A percentile compares a stretch with the other conserved stretches of the same genome.
These are phyloP conservation scores for Plasmodium yoelii DNA, from an alignment of 169 alveolate genomes.

Conservation along the genomic window DNA sequence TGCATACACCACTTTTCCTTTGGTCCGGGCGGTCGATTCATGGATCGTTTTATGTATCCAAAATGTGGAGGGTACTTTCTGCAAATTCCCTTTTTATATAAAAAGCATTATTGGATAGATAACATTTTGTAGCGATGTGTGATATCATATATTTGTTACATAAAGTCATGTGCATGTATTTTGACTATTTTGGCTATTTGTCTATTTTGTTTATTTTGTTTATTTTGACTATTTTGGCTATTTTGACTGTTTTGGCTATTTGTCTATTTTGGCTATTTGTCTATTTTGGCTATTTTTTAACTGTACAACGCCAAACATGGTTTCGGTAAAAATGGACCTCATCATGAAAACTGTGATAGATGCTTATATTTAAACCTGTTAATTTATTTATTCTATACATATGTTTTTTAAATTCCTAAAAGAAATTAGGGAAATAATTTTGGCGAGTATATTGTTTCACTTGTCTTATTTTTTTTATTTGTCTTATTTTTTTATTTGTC, in stretches of 20 bases:
- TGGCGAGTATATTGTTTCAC: no score
- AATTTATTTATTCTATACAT: slow-evolving; percentile 91
- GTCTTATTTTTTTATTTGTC: no score
- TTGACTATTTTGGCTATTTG: not conserved
- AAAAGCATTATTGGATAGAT: not conserved
- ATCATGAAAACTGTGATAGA: slow-evolving; percentile 93
- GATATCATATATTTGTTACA: not conserved
- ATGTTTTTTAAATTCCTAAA: slow-evolving; percentile 88
- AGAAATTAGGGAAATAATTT: not conserved
- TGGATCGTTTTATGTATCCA: slow-evolving; percentile 93
- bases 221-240: not conserved
- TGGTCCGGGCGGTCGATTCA: slow-evolving; percentile 93
- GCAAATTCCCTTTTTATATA: slow-evolving; percentile 91
- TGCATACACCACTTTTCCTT: slow-evolving; percentile 94
- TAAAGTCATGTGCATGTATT: not conserved
- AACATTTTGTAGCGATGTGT: not conserved
- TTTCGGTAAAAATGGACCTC: slow-evolving; percentile 92
- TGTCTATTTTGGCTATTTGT: not conserved
- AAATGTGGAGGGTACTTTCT: slow-evolving; percentile 91
- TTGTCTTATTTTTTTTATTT: no score
- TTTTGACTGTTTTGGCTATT: not conserved
- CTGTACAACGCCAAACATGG: slow-evolving; percentile 96
- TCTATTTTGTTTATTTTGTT: no score
- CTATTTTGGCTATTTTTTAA: slow-evolving; percentile 3
- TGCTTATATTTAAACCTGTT: slow-evolving; percentile 93